Conservation (phyloP, 1,284 basidiomycete genomes). For the Phlebopus sp. region DNA sequence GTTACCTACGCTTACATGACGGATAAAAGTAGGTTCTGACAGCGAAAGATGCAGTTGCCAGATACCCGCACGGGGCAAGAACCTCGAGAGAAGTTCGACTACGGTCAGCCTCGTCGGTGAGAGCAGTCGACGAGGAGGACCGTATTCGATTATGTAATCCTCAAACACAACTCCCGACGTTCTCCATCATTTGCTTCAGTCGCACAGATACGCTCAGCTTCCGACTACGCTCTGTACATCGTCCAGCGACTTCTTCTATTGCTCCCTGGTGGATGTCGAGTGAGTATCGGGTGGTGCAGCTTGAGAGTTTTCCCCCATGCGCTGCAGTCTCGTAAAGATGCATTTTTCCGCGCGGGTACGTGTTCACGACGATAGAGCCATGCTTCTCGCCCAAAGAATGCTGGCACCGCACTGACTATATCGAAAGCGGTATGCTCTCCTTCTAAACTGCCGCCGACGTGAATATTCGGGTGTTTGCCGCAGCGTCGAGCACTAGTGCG, state of each 20-base stretch:
- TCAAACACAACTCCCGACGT: not conserved
- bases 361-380: not conserved
- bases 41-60: not conserved
- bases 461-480: not conserved
- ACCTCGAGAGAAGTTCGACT: not conserved
- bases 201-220: not conserved
- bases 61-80: conserved; percentile 3
- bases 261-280: no score
- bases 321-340: not conserved
- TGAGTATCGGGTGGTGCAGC: not conserved
- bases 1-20: conserved; percentile 6
- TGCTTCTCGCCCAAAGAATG: conserved; percentile 6
- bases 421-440: conserved; percentile 2
- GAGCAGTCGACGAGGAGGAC: not conserved
- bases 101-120: not conserved
- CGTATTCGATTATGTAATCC: not conserved
- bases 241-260: no score
- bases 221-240: no score
- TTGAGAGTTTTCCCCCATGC: not conserved
- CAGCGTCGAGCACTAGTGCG: not conserved
- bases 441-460: not conserved
- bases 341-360: not conserved
- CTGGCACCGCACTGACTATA: not conserved
- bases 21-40: conserved; percentile 6
- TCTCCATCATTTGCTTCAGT: not conserved